A percentile compares a stretch with the other conserved stretches of the same genome.
phyloP scores from a whole-genome alignment of 1,139 yeast genomes.

The Yamadazyma siamensis region DNA sequence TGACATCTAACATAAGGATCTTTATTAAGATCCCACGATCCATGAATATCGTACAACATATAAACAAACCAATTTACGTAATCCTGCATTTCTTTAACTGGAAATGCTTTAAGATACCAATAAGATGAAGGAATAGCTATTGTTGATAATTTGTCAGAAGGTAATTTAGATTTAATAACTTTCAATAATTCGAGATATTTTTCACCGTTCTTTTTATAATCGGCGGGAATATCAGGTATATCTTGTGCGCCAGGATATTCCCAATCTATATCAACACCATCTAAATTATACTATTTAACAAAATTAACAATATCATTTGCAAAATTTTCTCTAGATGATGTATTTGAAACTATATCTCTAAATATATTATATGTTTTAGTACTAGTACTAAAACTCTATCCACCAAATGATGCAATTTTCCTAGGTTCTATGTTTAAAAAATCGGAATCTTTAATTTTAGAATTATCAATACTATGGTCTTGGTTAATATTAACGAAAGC shows the following conservation, averaged over 20 bases:
- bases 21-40: slow-evolving; percentile 11
- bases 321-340: slow-evolving; percentile 10
- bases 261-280: slow-evolving; percentile 21
- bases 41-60: slow-evolving; percentile 18
- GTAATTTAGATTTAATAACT: slow-evolving; percentile 10
- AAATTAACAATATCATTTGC: slow-evolving; percentile 13
- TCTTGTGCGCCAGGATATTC: slow-evolving; percentile 16
- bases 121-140: slow-evolving; percentile 16
- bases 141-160: slow-evolving; percentile 15
- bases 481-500: slow-evolving; percentile 13
- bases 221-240: slow-evolving; percentile 12
- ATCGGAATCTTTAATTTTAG: too few species aligned
- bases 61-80: slow-evolving; percentile 14
- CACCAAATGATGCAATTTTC: slow-evolving; percentile 15
- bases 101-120: slow-evolving; percentile 12
- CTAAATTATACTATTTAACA: slow-evolving; percentile 12
- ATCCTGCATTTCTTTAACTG: slow-evolving; percentile 13
- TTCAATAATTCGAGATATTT: slow-evolving; percentile 13
- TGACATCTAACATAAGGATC: too few species aligned
- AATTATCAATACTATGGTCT: slow-evolving; percentile 13
- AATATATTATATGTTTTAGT: slow-evolving; percentile 12
- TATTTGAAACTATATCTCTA: slow-evolving; percentile 8
- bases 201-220: slow-evolving; percentile 10
- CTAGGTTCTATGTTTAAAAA: slow-evolving; percentile 13
- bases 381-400: slow-evolving; percentile 13